Conservation (phyloP, 495 filamentous ascomycete species). For the Cercophora scortea region DNA sequence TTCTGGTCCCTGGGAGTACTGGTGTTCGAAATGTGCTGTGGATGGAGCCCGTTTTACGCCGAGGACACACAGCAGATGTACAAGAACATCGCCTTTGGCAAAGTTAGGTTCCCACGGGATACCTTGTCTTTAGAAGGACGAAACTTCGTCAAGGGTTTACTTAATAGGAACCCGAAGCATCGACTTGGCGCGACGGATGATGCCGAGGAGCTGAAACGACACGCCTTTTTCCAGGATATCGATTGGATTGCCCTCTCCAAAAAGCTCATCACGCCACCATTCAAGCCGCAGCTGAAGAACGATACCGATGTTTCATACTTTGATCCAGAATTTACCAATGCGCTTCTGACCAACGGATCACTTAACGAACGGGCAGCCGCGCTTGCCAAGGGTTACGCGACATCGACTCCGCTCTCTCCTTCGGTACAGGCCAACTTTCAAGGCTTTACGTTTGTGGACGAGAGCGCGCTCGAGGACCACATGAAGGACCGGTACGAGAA, state of each 20-base stretch:
- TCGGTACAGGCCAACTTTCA: conserved; percentile 97
- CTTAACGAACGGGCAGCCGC: conserved; percentile 85
- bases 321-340: conserved; percentile 96
- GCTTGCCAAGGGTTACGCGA: conserved; percentile 64
- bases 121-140: conserved; percentile 88
- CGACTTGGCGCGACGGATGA: conserved; percentile 84
- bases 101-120: conserved; percentile 92
- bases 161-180: conserved; percentile 96
- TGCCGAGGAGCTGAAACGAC: conserved; percentile 88
- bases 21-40: conserved; percentile 99
- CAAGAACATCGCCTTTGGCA: conserved; percentile 99
- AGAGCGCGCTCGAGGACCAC: conserved; percentile 90
- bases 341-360: conserved; percentile 71
- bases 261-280: conserved; percentile 92
- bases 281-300: conserved; percentile 93
- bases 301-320: conserved; percentile 97
- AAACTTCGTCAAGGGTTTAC: conserved; percentile 94
- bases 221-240: conserved; percentile 90
- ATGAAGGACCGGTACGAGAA: conserved; percentile 53
- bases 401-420: conserved; percentile 83
- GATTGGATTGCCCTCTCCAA: conserved; percentile 81
- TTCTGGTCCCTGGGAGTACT: conserved; percentile 98
- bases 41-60: conserved; percentile 98
- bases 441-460: conserved; percentile 96
- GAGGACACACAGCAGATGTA: conserved; percentile 99